Conservation (phyloP, 2,329 filamentous ascomycete genomes). For the Rhinocladiella mackenziei region DNA sequence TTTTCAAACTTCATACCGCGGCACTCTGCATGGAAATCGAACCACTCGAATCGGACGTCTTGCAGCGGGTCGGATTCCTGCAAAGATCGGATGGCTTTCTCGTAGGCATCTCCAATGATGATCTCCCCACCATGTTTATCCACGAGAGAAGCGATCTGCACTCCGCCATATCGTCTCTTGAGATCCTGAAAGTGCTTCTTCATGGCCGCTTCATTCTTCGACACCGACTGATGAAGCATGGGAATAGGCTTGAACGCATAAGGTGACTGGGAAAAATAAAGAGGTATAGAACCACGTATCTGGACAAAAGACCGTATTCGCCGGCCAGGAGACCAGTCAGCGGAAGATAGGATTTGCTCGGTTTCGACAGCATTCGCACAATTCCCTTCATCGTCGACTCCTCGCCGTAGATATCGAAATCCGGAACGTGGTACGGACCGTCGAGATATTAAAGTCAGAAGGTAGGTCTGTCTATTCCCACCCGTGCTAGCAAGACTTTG, state of each 20-base stretch:
- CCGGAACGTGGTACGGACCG: conserved; percentile 82
- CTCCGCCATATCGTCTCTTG: conserved; percentile 63
- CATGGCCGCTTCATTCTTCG: conserved; percentile 74
- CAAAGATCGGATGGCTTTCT: conserved; percentile 61
- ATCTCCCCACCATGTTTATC: conserved; percentile 83
- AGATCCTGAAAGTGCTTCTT: conserved; percentile 73
- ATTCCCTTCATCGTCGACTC: conserved; percentile 83
- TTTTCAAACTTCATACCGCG: conserved; percentile 98
- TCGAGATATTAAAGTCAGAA: conserved; percentile 89
- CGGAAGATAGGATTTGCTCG: conserved; percentile 80
- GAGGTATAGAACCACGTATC: conserved; percentile 80
- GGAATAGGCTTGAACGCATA: conserved; percentile 89
- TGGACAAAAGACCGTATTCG: conserved; percentile 82
- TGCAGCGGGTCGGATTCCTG: conserved; percentile 60
- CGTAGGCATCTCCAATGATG: conserved; percentile 72
- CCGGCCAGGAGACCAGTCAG: conserved; percentile 57
- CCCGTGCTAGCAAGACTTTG: conserved; percentile 29
- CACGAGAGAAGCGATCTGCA: conserved; percentile 79
- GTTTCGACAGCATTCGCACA: conserved; percentile 91
- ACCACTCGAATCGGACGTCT: conserved; percentile 80
- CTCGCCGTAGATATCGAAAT: conserved; percentile 81
- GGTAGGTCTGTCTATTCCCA: conserved; percentile 49
- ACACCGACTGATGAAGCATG: conserved; percentile 71
- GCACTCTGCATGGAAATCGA: conserved; percentile 90
- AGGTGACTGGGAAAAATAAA: conserved; percentile 93